These are phyloP conservation scores for Colletotrichum sp. DNA, from an alignment of 2,329 filamentous ascomycete species.

Conservation along the genomic window DNA sequence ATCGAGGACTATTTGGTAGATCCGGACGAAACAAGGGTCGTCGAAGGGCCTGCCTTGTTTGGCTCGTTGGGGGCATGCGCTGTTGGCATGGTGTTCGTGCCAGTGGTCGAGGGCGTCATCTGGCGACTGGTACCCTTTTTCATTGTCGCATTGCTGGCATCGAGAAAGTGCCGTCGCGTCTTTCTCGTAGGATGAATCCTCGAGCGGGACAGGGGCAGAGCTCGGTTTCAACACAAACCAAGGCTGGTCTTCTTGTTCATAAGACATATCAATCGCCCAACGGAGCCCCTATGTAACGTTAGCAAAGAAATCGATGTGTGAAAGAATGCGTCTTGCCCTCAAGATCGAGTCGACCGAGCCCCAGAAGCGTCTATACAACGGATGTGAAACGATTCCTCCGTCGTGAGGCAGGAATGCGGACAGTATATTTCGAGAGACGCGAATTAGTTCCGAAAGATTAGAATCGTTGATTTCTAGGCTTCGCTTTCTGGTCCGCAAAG, in stretches of 20 bases:
- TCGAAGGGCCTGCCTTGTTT: neutral
- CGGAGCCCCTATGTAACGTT: neutral
- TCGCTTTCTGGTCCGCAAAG: neutral
- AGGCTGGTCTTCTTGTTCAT: neutral
- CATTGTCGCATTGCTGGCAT: neutral
- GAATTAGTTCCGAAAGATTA: neutral
- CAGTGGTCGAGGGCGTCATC: neutral
- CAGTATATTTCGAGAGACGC: neutral
- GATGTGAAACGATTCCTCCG: neutral
- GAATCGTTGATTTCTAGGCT: neutral
- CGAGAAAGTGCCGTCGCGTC: neutral
- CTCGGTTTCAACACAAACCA: neutral
- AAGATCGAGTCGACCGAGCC: constrained; percentile 22
- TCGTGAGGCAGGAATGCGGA: neutral
- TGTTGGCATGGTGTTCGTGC: neutral
- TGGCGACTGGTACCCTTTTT: neutral
- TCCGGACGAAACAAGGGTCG: neutral
- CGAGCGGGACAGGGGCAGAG: neutral
- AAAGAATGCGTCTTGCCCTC: constrained; percentile 5
- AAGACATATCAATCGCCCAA: neutral
- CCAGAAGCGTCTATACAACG: constrained; percentile 23
- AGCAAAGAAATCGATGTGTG: neutral
- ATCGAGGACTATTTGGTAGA: neutral
- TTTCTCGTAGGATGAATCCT: neutral
- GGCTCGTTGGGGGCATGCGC: neutral